A percentile compares a stretch with the other conserved stretches of the same genome.
Conservation (phyloP, 2,329 filamentous ascomycete genomes). For the Coniochaeta hoffmannii region DNA sequence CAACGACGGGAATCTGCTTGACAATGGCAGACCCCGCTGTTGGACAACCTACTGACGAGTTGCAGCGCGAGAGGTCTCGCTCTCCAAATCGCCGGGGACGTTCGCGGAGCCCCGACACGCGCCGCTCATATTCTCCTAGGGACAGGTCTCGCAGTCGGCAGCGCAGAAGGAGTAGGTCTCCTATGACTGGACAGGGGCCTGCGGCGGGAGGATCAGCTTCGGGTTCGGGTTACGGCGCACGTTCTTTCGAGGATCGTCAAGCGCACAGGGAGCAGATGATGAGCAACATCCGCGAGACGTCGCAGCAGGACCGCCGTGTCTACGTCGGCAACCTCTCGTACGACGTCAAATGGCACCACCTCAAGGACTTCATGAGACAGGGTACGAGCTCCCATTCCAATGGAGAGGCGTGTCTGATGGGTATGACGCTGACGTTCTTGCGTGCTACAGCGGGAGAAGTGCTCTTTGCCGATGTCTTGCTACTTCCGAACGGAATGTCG, state of each 20-base stretch:
- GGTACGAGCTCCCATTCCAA: slow-evolving; percentile 52
- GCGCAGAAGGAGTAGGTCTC: slow-evolving; percentile 75
- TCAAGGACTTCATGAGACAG: slow-evolving; percentile 99
- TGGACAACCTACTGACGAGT: slow-evolving; percentile 21
- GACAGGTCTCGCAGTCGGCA: slow-evolving; percentile 68
- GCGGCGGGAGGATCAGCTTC: slow-evolving; percentile 62
- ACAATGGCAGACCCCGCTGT: not conserved
- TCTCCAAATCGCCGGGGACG: slow-evolving; percentile 65
- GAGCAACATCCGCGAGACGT: slow-evolving; percentile 85
- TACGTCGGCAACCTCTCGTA: slow-evolving; percentile 99
- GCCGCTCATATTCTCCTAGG: slow-evolving; percentile 72
- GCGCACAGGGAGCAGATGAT: slow-evolving; percentile 92
- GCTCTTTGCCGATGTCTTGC: slow-evolving; percentile 97
- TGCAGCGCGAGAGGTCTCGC: slow-evolving; percentile 75
- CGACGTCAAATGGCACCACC: slow-evolving; percentile 99
- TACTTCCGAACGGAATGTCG: slow-evolving; percentile 99
- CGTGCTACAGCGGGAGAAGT: slow-evolving; percentile 80
- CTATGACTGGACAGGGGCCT: slow-evolving; percentile 71
- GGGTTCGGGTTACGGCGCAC: slow-evolving; percentile 48
- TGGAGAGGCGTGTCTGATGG: slow-evolving; percentile 7
- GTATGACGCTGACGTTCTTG: not conserved
- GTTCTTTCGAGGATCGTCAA: slow-evolving; percentile 77
- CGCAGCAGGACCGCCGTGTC: slow-evolving; percentile 97
- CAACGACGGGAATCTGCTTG: not conserved
- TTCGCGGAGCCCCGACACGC: slow-evolving; percentile 72